phyloP scores from a whole-genome alignment of 768 basidiomycete species.

The Peribolospora kevripleyi region DNA sequence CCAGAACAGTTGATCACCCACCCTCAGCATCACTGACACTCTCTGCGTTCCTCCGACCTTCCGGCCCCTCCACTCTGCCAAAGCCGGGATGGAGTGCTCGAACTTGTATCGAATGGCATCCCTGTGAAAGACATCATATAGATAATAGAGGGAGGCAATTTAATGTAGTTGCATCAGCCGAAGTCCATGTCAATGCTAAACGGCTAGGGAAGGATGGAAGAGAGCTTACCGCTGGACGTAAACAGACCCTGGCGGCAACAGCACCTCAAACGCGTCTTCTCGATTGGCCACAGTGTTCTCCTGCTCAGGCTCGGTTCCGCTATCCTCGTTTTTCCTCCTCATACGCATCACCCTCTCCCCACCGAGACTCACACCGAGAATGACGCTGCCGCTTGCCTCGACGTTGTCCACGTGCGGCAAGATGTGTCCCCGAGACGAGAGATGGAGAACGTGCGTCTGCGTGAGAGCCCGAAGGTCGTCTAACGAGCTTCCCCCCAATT shows the following conservation, averaged over 20 bases:
- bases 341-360: conserved; percentile 18
- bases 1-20: conserved; percentile 1
- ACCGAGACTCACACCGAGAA: conserved; percentile 22
- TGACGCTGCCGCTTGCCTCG: conserved; percentile 20
- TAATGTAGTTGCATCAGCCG: background rate
- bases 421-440: conserved; percentile 21
- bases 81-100: conserved; percentile 20
- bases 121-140: conserved; percentile 5
- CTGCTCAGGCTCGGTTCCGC: background rate
- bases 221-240: conserved; percentile 21
- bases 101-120: conserved; percentile 20
- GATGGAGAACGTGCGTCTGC: conserved; percentile 21
- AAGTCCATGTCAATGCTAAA: background rate
- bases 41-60: conserved; percentile 17
- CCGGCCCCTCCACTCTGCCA: conserved; percentile 13
- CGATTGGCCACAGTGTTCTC: background rate
- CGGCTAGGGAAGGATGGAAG: background rate
- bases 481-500: background rate
- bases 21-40: conserved; percentile 22
- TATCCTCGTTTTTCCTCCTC: conserved; percentile 8
- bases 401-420: conserved; percentile 23
- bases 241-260: conserved; percentile 18
- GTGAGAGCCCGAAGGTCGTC: conserved; percentile 2
- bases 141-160: background rate
- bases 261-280: conserved; percentile 16